Conservation (phyloP, 2,329 filamentous ascomycete genomes). For the Hymenoscyphus occultus region DNA sequence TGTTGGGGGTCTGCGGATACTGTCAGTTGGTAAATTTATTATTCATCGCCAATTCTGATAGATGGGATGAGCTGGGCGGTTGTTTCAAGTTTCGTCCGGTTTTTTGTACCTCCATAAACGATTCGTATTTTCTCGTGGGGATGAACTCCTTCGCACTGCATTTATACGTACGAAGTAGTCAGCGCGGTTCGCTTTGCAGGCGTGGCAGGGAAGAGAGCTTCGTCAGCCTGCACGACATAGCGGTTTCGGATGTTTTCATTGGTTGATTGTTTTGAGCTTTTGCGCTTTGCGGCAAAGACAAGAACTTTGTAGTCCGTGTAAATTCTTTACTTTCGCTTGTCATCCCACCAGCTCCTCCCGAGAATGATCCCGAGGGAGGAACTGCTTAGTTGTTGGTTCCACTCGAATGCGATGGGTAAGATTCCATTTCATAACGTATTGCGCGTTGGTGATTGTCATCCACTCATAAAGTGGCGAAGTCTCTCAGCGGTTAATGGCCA, state of each 20-base stretch:
- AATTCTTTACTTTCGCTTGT: not conserved
- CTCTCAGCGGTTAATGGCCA: not conserved
- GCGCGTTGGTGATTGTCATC: not conserved
- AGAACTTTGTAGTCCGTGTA: not conserved
- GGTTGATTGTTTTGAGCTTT: not conserved
- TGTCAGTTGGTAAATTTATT: not conserved
- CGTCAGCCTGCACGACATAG: not conserved
- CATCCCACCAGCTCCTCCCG: not conserved
- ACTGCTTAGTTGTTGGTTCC: not conserved
- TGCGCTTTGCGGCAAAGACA: not conserved
- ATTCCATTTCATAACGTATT: not conserved
- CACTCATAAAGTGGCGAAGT: not conserved
- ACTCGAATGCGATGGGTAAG: not conserved
- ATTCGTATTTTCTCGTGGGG: not conserved
- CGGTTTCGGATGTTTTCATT: not conserved
- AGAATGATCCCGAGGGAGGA: not conserved
- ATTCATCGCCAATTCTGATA: not conserved
- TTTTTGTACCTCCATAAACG: not conserved
- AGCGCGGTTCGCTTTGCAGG: not conserved
- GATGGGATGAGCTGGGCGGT: not conserved
- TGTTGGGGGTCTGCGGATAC: not conserved
- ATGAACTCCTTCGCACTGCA: slow-evolving; percentile 2
- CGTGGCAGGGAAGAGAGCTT: not conserved
- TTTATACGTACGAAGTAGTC: not conserved
- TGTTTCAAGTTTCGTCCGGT: not conserved